Percentiles rank a stretch among this genome's conserved stretches.
Evolutionary conservation across 1,284 basidiomycete species (phyloP).

Genomic region (Apiotrichum akiyoshidainum): DNA sequence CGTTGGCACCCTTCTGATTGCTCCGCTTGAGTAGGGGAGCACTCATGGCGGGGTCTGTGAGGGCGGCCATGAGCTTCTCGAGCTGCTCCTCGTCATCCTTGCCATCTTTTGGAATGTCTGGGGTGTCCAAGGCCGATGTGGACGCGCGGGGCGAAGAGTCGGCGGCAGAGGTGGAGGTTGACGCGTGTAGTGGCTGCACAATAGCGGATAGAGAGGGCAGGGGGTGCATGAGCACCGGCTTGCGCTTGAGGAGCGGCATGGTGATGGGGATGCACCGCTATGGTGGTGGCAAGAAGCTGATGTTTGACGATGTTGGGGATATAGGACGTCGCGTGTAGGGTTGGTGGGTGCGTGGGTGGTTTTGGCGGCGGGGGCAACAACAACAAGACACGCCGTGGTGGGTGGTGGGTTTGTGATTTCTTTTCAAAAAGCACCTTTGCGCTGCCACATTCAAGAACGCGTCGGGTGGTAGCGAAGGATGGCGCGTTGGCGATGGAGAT

Average conservation of each 20-base stretch:
- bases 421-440: too few species aligned
- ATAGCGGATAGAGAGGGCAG: conserved; percentile 38
- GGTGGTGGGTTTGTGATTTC: too few species aligned
- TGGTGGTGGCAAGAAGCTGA: neutral
- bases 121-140: conserved; percentile 3
- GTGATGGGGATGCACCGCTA: conserved; percentile 11
- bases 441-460: too few species aligned
- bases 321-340: neutral
- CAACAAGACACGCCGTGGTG: too few species aligned
- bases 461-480: too few species aligned
- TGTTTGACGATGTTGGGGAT: neutral
- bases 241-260: conserved; percentile 88
- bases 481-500: too few species aligned
- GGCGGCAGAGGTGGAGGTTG: conserved; percentile 5
- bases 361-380: too few species aligned
- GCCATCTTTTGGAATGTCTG: conserved; percentile 32
- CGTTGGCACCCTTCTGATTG: conserved; percentile 10
- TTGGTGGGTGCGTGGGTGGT: too few species aligned
- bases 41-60: conserved; percentile 15
- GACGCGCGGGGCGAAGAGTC: conserved; percentile 5
- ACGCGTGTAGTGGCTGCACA: conserved; percentile 15
- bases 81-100: conserved; percentile 45
- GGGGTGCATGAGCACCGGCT: conserved; percentile 75
- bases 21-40: conserved; percentile 2
- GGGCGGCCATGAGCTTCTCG: conserved; percentile 33